phyloP scores from a whole-genome alignment of 2,329 filamentous ascomycete genomes.

The Fusarium sp. region DNA sequence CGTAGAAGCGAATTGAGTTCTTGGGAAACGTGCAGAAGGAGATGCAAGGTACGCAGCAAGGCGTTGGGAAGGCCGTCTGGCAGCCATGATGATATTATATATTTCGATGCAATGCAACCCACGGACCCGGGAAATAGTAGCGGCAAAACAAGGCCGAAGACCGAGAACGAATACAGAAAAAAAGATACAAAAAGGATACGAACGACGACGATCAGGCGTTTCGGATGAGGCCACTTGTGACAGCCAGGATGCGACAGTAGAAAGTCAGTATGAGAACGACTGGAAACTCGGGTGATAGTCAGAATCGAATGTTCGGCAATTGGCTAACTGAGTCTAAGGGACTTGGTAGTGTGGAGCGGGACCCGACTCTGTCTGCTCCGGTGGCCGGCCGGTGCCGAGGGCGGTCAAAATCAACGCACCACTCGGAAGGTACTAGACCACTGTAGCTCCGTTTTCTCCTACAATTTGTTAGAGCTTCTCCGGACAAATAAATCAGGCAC shows the following conservation, averaged over 20 bases:
- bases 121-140: constrained; percentile 15
- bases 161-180: constrained; percentile 22
- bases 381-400: constrained; percentile 29
- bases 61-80: constrained; percentile 48
- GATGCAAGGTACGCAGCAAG: constrained; percentile 48
- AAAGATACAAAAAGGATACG: constrained; percentile 19
- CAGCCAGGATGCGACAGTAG: constrained; percentile 23
- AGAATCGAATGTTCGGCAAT: constrained; percentile 49
- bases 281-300: constrained; percentile 44
- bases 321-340: constrained; percentile 28
- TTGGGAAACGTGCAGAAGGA: constrained; percentile 40
- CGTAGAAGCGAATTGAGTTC: constrained; percentile 46
- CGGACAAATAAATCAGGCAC: neutral
- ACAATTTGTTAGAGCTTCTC: constrained; percentile 4
- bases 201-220: constrained; percentile 40
- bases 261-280: constrained; percentile 41
- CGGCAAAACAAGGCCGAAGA: constrained; percentile 14
- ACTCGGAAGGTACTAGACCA: constrained; percentile 26
- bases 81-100: constrained; percentile 52
- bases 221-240: constrained; percentile 44
- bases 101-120: constrained; percentile 16
- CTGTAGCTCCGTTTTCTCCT: constrained; percentile 28
- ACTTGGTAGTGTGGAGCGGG: constrained; percentile 15
- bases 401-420: constrained; percentile 39
- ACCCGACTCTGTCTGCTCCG: constrained; percentile 16